These are phyloP conservation scores for Xylaria palmicola DNA, from an alignment of 495 filamentous ascomycete genomes.

Conservation along the genomic window DNA sequence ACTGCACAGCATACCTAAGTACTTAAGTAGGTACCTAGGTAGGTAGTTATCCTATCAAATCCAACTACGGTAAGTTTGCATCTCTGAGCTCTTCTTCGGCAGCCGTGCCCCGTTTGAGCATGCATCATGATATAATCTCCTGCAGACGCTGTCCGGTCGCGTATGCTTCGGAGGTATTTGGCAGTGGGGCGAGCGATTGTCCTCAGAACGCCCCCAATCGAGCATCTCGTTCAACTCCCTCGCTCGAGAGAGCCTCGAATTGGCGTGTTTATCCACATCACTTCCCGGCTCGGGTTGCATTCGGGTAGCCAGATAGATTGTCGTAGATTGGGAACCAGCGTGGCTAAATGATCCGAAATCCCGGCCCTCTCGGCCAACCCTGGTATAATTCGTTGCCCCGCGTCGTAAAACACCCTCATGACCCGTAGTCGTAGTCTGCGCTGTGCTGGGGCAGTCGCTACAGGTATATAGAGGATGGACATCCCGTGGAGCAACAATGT, in stretches of 20 bases:
- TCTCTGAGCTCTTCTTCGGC: neutral
- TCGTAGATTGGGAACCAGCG: slow-evolving; percentile 22
- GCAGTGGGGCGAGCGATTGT: neutral
- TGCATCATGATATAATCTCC: neutral
- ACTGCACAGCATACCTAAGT: too few species aligned
- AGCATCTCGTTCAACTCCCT: neutral
- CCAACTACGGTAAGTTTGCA: too few species aligned
- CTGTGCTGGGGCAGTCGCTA: neutral
- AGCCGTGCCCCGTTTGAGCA: neutral
- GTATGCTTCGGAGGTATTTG: neutral
- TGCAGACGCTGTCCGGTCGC: neutral
- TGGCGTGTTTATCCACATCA: slow-evolving; percentile 12
- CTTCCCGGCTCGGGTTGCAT: slow-evolving; percentile 25
- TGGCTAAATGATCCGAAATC: slow-evolving; percentile 26
- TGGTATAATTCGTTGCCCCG: slow-evolving; percentile 23
- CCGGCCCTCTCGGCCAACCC: slow-evolving; percentile 12
- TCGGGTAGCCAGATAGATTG: slow-evolving; percentile 24
- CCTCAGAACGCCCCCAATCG: neutral
- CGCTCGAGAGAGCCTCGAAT: slow-evolving; percentile 3
- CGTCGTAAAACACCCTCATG: slow-evolving; percentile 13
- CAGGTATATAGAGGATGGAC: neutral
- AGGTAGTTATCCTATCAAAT: too few species aligned
- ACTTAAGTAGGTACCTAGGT: too few species aligned
- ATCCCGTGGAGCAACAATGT: neutral
- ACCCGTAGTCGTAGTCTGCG: neutral